Conservation (phyloP, 805 yeast species). For the Starmerella gropengiesseri region DNA sequence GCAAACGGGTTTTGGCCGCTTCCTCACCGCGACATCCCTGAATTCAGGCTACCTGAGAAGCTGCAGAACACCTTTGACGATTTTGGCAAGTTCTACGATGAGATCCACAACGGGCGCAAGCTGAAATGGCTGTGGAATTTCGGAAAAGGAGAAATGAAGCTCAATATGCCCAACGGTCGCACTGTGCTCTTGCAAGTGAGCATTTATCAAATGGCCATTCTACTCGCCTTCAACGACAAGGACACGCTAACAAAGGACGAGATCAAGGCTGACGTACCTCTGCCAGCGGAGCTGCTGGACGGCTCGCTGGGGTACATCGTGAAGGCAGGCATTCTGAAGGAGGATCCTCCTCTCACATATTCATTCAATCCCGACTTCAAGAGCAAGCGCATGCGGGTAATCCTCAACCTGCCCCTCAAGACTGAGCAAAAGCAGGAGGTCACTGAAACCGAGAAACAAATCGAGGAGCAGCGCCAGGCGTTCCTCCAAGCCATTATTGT, state of each 20-base stretch:
- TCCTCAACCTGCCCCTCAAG: slow-evolving; percentile 49
- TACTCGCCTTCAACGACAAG: slow-evolving; percentile 70
- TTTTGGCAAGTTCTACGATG: slow-evolving; percentile 56
- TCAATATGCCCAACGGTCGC: slow-evolving; percentile 66
- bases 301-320: slow-evolving; percentile 72
- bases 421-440: slow-evolving; percentile 56
- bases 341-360: slow-evolving; percentile 49
- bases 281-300: slow-evolving; percentile 53
- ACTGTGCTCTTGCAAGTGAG: slow-evolving; percentile 54
- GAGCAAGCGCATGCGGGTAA: slow-evolving; percentile 72
- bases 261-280: slow-evolving; percentile 55
- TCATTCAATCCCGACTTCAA: slow-evolving; percentile 72
- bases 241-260: slow-evolving; percentile 49
- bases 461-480: slow-evolving; percentile 76
- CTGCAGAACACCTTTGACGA: slow-evolving; percentile 53
- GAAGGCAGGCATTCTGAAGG: slow-evolving; percentile 62
- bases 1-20: slow-evolving; percentile 90
- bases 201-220: slow-evolving; percentile 74
- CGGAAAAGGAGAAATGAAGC: slow-evolving; percentile 83
- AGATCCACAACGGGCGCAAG: slow-evolving; percentile 75
- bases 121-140: slow-evolving; percentile 94
- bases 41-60: slow-evolving; percentile 56
- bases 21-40: slow-evolving; percentile 34
- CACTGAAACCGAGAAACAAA: slow-evolving; percentile 65
- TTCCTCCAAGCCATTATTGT: slow-evolving; percentile 89